Evolutionary conservation across 164 flowering plant species (phyloP).

Genomic region (Platanus orientalis): DNA sequence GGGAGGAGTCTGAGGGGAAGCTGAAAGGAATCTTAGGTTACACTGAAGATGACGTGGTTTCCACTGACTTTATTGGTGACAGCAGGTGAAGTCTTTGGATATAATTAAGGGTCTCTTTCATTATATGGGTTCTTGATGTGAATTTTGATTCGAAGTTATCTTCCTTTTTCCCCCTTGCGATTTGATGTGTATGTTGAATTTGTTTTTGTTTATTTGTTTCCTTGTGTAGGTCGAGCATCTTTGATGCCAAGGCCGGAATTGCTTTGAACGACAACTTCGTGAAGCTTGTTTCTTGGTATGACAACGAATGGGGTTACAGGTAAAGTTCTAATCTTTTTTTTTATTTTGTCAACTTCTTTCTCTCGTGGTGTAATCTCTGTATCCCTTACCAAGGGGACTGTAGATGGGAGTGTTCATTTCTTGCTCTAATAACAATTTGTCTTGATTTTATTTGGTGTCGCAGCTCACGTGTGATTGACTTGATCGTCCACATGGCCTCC

Average conservation of each 20-base stretch:
- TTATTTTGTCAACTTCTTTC: too few species aligned
- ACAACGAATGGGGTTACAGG: slow-evolving; percentile 83
- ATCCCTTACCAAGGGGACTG: too few species aligned
- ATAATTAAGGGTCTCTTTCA: too few species aligned
- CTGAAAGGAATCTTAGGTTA: slow-evolving; percentile 74
- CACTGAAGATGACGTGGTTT: slow-evolving; percentile 70
- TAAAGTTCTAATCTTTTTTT: slow-evolving; percentile 11
- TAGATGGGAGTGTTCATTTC: background rate
- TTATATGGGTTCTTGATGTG: too few species aligned
- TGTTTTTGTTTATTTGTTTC: too few species aligned
- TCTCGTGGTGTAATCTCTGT: too few species aligned
- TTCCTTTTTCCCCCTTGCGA: too few species aligned
- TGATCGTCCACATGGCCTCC: slow-evolving; percentile 60
- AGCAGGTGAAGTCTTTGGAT: slow-evolving; percentile 58
- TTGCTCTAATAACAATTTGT: background rate
- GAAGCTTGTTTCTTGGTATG: slow-evolving; percentile 69
- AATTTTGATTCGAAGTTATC: too few species aligned
- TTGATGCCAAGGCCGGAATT: slow-evolving; percentile 75
- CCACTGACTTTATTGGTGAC: slow-evolving; percentile 73
- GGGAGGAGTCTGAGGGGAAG: slow-evolving; percentile 73
- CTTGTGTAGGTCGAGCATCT: slow-evolving; percentile 54
- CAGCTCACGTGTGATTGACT: slow-evolving; percentile 52
- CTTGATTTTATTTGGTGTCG: background rate
- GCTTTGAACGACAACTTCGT: slow-evolving; percentile 49
- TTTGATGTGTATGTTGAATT: too few species aligned